Evolutionary conservation across 2,329 filamentous ascomycete genomes (phyloP).

Genomic region (Phaeosphaeriaceae sp.): DNA sequence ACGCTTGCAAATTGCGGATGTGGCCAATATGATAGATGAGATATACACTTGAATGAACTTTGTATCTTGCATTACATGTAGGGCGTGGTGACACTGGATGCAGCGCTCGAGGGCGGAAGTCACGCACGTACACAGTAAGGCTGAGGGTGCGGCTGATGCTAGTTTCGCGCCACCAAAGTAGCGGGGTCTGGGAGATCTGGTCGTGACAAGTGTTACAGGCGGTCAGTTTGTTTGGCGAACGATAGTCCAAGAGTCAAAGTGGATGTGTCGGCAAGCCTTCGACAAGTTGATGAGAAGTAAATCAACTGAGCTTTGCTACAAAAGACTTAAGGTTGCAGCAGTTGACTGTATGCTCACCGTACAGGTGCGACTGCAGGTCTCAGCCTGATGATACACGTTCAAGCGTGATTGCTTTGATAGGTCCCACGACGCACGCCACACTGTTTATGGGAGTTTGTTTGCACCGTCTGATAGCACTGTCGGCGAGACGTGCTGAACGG

Average conservation of each 20-base stretch:
- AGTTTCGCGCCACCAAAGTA: slow-evolving; percentile 6
- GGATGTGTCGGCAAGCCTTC: not conserved
- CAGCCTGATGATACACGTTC: slow-evolving; percentile 16
- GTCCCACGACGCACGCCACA: slow-evolving; percentile 8
- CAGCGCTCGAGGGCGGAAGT: not conserved
- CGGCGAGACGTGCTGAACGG: no score
- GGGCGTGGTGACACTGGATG: slow-evolving; percentile 4
- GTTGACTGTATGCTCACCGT: not conserved
- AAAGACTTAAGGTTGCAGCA: not conserved
- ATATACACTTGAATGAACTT: no score
- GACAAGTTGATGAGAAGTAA: not conserved
- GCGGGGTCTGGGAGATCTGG: not conserved
- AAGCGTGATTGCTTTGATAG: slow-evolving; percentile 11
- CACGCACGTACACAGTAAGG: no score
- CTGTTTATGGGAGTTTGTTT: not conserved
- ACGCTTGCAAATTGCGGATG: no score
- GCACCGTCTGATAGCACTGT: slow-evolving; percentile 29
- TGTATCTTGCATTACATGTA: slow-evolving; percentile 10
- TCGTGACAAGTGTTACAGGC: not conserved
- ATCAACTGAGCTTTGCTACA: not conserved
- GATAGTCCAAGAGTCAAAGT: not conserved
- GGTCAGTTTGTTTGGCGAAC: slow-evolving; percentile 2
- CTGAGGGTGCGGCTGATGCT: slow-evolving; percentile 19
- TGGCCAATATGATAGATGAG: no score
- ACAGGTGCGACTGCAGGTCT: not conserved